Evolutionary conservation across 768 basidiomycete genomes (phyloP).

Genomic region (Xanthoconium purpureum): DNA sequence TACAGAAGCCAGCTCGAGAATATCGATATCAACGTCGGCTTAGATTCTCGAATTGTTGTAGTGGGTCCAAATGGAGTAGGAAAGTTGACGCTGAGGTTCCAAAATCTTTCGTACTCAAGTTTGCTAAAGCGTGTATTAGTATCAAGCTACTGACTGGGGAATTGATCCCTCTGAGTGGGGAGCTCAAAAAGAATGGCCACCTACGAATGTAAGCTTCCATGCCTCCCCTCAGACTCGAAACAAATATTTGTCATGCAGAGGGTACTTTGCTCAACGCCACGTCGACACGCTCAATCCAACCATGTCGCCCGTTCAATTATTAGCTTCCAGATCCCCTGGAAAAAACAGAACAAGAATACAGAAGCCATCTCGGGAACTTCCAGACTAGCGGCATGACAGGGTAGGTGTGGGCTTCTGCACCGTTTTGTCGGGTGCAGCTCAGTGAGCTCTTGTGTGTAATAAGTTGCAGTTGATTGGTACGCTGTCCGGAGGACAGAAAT

Average conservation of each 20-base stretch:
- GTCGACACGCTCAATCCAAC: constrained; percentile 84
- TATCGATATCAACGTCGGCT: constrained; percentile 85
- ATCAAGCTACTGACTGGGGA: constrained; percentile 65
- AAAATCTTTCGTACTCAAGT: not conserved
- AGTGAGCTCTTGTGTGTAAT: not conserved
- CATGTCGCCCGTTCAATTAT: constrained; percentile 91
- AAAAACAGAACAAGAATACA: constrained; percentile 95
- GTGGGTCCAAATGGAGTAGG: constrained; percentile 95
- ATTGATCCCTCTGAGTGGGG: constrained; percentile 45
- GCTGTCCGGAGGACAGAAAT: constrained; percentile 93
- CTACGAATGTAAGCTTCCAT: constrained; percentile 68
- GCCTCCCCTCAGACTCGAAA: not conserved
- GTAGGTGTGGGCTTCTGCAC: constrained; percentile 36
- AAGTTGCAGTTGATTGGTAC: constrained; percentile 89
- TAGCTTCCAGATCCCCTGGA: constrained; percentile 90
- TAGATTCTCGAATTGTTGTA: constrained; percentile 94
- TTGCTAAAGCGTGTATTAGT: constrained; percentile 37
- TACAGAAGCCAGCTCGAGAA: constrained; percentile 74
- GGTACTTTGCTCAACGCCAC: constrained; percentile 94
- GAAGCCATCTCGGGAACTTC: constrained; percentile 93
- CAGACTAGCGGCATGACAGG: constrained; percentile 96
- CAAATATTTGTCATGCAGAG: constrained; percentile 41
- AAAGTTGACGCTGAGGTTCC: constrained; percentile 76
- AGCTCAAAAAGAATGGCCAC: constrained; percentile 88
- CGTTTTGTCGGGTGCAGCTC: not conserved